Conservation (phyloP, 2,329 filamentous ascomycete genomes). For the Arthrobotrys sphaeroides region DNA sequence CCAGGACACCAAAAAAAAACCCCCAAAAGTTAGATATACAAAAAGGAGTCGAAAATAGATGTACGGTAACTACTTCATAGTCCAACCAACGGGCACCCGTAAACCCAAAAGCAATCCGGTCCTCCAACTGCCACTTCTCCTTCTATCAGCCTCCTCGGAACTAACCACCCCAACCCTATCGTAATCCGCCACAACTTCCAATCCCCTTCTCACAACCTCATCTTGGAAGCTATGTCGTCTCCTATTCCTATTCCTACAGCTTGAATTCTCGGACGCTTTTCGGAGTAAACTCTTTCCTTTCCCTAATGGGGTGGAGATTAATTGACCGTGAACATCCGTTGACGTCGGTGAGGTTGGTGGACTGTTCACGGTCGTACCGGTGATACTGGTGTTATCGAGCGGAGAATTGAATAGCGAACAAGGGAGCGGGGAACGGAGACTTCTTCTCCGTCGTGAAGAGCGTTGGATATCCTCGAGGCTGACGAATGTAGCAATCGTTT, state of each 20-base stretch:
- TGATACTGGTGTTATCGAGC: not conserved
- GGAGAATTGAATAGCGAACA: constrained; percentile 29
- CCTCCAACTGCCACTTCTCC: constrained; percentile 35
- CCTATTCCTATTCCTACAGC: constrained; percentile 3
- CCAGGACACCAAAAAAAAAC: not conserved
- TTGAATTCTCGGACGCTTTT: constrained; percentile 19
- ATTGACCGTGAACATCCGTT: constrained; percentile 30
- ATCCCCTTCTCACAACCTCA: constrained; percentile 4
- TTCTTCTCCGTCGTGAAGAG: constrained; percentile 21
- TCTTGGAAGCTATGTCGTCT: constrained; percentile 25
- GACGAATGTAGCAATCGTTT: constrained; percentile 40
- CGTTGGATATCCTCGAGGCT: constrained; percentile 43
- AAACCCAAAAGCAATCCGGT: constrained; percentile 27
- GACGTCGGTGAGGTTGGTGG: constrained; percentile 36
- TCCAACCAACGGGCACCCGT: constrained; percentile 40
- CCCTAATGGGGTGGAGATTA: constrained; percentile 31
- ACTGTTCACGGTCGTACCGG: not conserved
- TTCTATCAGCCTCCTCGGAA: constrained; percentile 27
- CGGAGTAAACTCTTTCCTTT: constrained; percentile 31
- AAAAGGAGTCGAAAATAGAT: not conserved
- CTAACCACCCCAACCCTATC: constrained; percentile 20
- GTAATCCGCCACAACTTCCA: constrained; percentile 42
- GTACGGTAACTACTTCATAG: constrained; percentile 23
- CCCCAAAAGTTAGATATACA: not conserved
- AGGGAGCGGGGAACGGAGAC: constrained; percentile 15